Evolutionary conservation across 345 rosid species (phyloP), one percentile per base, ranked within the genome.

Genomic region (Corchorus capsularis): DNA sequence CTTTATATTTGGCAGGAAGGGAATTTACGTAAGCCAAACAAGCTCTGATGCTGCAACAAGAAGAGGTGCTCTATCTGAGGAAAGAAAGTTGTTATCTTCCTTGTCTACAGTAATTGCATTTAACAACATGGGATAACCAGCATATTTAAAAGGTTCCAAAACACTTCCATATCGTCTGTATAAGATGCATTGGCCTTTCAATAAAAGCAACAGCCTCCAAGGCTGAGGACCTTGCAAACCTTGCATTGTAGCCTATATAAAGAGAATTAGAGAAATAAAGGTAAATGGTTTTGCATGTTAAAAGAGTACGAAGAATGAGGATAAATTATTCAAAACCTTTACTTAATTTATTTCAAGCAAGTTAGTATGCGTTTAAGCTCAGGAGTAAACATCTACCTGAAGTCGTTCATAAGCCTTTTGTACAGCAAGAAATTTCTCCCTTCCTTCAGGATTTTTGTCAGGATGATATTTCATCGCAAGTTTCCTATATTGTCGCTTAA

Each of bases 381-480:
- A 55, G 54, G 52, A 69, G 75, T 56, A 50, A 65, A 63, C 39
- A 75, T 82, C 74, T 82, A 96, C 98, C 98, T 96, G 99, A 74
- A 96, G 92, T 75, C 98, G 92, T 75, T 96, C 99, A 81, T 93
- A 96, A 68, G 99, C 99, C 86, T 90, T 96, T 83, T 96, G 99
- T 68, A 96, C 99, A 70, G 98, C 94, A 80, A 96, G 88, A 84
- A 96, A 96, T 81, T 90, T 96, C 79, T 96, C 99, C 86, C 99
- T 91, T 72, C 99, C 99, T 84, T 92, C 94, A 71, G 99, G 99
- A 83, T 96, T 96, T 81, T 96, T 96, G 85, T 96, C 99, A 82
- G 99, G 99, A 87, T 96, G 99, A 79, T 92, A 96, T 85, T 85
- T 93, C 98, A 96, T 96, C 12, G 99, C 99, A 83, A 96, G 98